These are phyloP conservation scores for Arachnomyces sp. DNA, from an alignment of 2,329 filamentous ascomycete genomes.

Conservation along the genomic window DNA sequence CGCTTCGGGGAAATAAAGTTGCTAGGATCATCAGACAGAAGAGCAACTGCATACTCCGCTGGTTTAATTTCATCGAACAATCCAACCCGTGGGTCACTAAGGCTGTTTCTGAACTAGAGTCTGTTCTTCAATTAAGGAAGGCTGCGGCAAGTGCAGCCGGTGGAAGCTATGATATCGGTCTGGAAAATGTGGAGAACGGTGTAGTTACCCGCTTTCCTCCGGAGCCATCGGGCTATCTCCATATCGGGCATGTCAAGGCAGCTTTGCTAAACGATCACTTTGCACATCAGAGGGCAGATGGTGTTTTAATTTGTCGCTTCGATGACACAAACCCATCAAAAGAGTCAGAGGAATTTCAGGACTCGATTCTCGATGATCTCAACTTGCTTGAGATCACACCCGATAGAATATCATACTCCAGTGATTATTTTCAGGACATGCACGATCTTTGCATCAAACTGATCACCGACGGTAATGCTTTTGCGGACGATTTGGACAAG, in stretches of 20 bases:
- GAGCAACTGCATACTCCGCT: slow-evolving; percentile 11
- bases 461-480: slow-evolving; percentile 80
- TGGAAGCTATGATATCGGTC: slow-evolving; percentile 21
- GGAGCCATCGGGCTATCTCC: slow-evolving; percentile 29
- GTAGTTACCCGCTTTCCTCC: slow-evolving; percentile 29
- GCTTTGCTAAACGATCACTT: slow-evolving; percentile 95
- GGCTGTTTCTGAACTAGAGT: slow-evolving; percentile 12
- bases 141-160: slow-evolving; percentile 17
- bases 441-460: slow-evolving; percentile 78
- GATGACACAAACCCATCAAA: slow-evolving; percentile 97
- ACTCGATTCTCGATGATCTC: slow-evolving; percentile 86
- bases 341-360: slow-evolving; percentile 93
- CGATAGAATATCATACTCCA: slow-evolving; percentile 79
- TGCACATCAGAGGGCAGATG: slow-evolving; percentile 84
- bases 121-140: slow-evolving; percentile 13
- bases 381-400: slow-evolving; percentile 85
- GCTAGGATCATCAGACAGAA: slow-evolving; percentile 9
- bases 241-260: slow-evolving; percentile 77
- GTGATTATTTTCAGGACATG: slow-evolving; percentile 88
- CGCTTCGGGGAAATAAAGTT: slow-evolving; percentile 17
- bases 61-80: slow-evolving; percentile 17
- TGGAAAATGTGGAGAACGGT: slow-evolving; percentile 21
- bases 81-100: slow-evolving; percentile 16
- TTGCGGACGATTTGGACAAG: slow-evolving; percentile 88
- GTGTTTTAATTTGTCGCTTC: slow-evolving; percentile 82